Conservation (phyloP, 768 basidiomycete species). For the Wakefieldia striispora region DNA sequence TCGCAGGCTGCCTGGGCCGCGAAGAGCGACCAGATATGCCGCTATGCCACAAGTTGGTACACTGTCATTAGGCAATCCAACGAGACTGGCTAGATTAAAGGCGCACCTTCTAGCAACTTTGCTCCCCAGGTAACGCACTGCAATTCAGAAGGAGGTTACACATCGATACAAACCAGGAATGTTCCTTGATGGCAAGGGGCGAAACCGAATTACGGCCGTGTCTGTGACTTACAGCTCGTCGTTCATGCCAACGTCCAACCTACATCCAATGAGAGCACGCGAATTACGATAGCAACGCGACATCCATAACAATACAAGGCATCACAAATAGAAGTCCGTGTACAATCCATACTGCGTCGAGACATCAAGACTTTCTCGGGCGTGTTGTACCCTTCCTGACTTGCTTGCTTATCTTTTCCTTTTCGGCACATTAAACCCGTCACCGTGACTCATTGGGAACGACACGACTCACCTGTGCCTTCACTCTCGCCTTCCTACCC, state of each 20-base stretch:
- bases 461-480: conserved; percentile 37
- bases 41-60: too few species aligned
- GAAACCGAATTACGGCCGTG: too few species aligned
- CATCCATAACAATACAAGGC: conserved; percentile 17
- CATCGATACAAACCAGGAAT: too few species aligned
- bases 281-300: conserved; percentile 7
- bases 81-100: too few species aligned
- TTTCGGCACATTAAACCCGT: conserved; percentile 5
- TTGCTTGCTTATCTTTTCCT: conserved; percentile 34
- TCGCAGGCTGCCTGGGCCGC: too few species aligned
- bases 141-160: too few species aligned
- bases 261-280: conserved; percentile 1
- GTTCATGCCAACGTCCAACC: neutral
- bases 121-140: too few species aligned
- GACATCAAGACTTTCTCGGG: conserved; percentile 25
- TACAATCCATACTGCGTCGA: conserved; percentile 2
- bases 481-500: conserved; percentile 38
- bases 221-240: neutral
- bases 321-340: conserved; percentile 5
- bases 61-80: too few species aligned
- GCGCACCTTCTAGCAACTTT: neutral
- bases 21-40: too few species aligned
- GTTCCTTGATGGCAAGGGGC: too few species aligned
- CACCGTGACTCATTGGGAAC: neutral
- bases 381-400: conserved; percentile 22